Evolutionary conservation across 306 rosid species (phyloP), one percentile per base, ranked within the genome.

Genomic region (Mimosa pudica): DNA sequence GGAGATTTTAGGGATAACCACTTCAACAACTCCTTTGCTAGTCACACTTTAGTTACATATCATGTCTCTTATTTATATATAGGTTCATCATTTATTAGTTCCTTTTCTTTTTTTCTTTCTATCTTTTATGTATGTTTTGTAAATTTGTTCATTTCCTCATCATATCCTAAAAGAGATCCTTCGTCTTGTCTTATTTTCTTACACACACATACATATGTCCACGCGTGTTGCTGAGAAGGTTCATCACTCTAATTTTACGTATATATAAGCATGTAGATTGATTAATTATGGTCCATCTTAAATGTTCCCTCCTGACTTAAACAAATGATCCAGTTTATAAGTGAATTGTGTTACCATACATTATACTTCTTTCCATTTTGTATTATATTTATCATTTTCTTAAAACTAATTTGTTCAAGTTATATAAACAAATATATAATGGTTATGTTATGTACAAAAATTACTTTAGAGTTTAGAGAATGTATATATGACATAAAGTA

Each of bases 1-100:
- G 85, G 80, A 89, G 86, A 14, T 90, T 84, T 82, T 89, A 64
- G 90, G 86, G 87, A 88, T 94, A 18, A 89, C 85, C 66, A 88
- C 82, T 32, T 4, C 85, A 38, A 73, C 85, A 33, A 73, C 87
- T 71, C 82, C 86, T 63, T 81, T 89, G 71, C 84, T 89, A 71
- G 89, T 62, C 12, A 62, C n/a, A 1, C 42, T 62, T 5, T 32
- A 62, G 14, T 62, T 33, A 11, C 32, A 16, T 32, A 3, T 1
- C n/a, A 20, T 9, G 13, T 30, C 12, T 10, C 13, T 38, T 11
- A 49, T 3, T 4, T 47, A 48, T 48, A 48, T 48, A 10, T 9
- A 62, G 3, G 41, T 32, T 67, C 46, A 58, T 38, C 30, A 24
- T 24, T 24, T 24, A 11, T 32, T 30, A 13, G 74, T 60, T 18